These are phyloP conservation scores for Alternaria metachromatica DNA, from an alignment of 2,329 filamentous ascomycete genomes.

Conservation along the genomic window DNA sequence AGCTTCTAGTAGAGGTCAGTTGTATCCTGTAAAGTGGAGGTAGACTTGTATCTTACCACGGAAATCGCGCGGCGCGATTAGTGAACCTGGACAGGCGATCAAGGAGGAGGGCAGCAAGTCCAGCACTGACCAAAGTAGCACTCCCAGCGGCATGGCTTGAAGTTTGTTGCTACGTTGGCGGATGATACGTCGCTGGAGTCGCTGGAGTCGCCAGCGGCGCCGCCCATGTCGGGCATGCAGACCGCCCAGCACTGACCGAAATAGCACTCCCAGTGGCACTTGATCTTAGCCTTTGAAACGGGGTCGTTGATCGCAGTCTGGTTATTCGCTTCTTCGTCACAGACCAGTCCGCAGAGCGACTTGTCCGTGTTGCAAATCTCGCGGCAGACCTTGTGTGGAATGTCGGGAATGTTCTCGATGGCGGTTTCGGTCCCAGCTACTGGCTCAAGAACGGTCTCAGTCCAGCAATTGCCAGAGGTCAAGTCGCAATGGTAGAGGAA, in stretches of 20 bases:
- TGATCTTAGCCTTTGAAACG: neutral
- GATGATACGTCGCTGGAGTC: neutral
- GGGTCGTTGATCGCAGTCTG: neutral
- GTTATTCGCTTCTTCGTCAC: neutral
- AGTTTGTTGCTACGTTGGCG: neutral
- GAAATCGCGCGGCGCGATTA: neutral
- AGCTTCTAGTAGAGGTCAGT: neutral
- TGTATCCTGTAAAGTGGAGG: neutral
- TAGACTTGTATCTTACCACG: neutral
- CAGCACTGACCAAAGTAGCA: neutral
- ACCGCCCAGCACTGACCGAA: constrained; percentile 1
- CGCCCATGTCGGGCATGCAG: neutral
- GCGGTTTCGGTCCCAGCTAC: neutral
- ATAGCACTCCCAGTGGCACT: neutral
- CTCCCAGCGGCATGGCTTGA: neutral
- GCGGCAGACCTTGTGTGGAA: neutral
- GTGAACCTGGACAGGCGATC: neutral
- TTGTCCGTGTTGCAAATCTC: neutral
- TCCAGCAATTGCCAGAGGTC: neutral
- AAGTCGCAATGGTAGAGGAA: neutral
- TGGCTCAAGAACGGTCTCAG: neutral
- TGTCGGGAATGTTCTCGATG: neutral
- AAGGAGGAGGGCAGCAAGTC: neutral
- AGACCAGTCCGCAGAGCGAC: neutral
- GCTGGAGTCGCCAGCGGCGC: neutral